Base-by-base conservation (phyloP, 2,329 filamentous ascomycete genomes). In the Clarireedia monteithiana region DNA sequence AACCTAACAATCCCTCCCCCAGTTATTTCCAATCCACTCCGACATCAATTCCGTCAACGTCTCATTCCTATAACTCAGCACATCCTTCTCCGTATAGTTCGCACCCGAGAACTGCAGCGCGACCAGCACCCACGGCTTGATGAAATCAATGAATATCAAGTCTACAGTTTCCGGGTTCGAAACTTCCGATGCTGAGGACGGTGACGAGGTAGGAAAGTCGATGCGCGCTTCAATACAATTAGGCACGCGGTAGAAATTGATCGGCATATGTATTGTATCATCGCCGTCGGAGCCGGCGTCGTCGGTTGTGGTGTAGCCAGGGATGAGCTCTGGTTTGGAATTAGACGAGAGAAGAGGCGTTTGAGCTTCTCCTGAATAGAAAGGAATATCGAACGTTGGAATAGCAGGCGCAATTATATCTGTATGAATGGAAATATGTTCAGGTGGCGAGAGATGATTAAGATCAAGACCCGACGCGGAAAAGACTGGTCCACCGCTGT, bases 251-350 rank as follows among this genome's bases (percentile, higher is more conserved):
- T 91, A 92, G 68, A 88, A 91, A 34, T 79, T 76, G 61, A 97
- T 84, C 1, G 80, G 76, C 15, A 81, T 75, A 69, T 96, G 94
- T 1, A 95, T 70, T 0, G 92, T 95, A 68, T 99, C 94, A 68
- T 99, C 94, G 44, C 94, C 94, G 62, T 95, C 89, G 4, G 73
- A 72, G 49, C 91, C 90, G 5, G 84, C 80, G 65, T 95, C 92
- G 67, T 99, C 94, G 55, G 78, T 77, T 10, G 94, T 99, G 0
- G 89, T 96, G 73, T 97, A 97, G 1, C 94, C 94, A 0, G 84
- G 85, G 17, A 74, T 67, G 1, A 75, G 73, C 44, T 73, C 68
- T 3, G 74, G 74, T 45, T 74, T 66, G 17, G 66, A 57, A 63
- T 57, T 5, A 20, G 42, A 0, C 63, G 67, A 40, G 7, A 38